Base-by-base conservation (phyloP, 2,329 filamentous ascomycete genomes). In the Tolypocladium ophioglossoides region DNA sequence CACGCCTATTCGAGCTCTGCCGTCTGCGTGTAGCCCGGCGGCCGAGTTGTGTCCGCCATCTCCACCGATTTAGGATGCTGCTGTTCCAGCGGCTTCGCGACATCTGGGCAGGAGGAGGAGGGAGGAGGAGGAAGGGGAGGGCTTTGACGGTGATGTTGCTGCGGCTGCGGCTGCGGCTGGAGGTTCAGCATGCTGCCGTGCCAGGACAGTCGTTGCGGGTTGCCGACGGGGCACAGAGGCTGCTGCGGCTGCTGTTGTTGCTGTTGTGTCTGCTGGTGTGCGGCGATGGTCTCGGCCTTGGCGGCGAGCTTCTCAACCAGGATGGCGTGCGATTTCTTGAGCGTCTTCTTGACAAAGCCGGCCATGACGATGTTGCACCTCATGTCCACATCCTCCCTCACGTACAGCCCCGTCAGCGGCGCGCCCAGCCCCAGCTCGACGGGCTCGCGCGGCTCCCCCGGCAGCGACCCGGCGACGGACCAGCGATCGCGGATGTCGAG, bases 381-480 rank as follows among this genome's bases (percentile, higher is more conserved):
- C 76, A 95, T 59, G 58, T 90, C 85, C 50, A 94, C 85, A 60
- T 95, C 90, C 73, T 95, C 90, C n/a, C 87, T 78, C 44, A 95
- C 73, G 65, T 91, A 95, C 14, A 95, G 73, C 0, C 89, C 90
- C 41, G 81, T 74, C 24, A 77, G 69, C 0, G 89, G 89, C 0
- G 78, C 81, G 16, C 78, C 78, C 7, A 87, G 70, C 6, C 85
- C 86, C 24, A 88, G 70, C 70, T 92, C 87, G 12, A 79, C 70
- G 0, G 82, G 76, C 62, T 85, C 78, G 34, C 76, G 74, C 1
- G 82, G 79, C 68, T 95, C 89, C 20, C 85, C 87, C 0, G 85
- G 84, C 44, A 87, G 71, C 11, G 79, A 82, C 11, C 90, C 90
- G 48, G 81, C 83, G 4, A 96, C 74, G 10, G 78, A 84, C 89